Conservation (phyloP, 495 filamentous ascomycete genomes). For the Emericellopsis terricola region DNA sequence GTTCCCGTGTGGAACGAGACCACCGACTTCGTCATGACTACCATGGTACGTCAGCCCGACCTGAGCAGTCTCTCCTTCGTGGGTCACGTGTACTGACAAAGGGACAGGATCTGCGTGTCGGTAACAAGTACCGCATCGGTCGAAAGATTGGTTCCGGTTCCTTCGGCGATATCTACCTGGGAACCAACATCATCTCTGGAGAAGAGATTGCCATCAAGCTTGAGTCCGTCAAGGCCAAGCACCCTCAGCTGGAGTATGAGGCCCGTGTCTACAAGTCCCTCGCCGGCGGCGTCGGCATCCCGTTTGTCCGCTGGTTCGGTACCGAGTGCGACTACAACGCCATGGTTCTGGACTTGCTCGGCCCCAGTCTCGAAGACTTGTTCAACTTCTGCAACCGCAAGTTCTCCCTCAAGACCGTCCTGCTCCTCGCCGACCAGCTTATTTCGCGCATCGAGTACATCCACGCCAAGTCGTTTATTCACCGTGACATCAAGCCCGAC, state of each 20-base stretch:
- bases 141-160: slow-evolving; percentile 97
- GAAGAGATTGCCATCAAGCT: slow-evolving; percentile 99
- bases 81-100: too few species aligned
- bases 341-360: slow-evolving; percentile 97
- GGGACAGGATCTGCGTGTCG: slow-evolving; percentile 98
- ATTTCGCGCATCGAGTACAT: slow-evolving; percentile 99
- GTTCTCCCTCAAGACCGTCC: slow-evolving; percentile 98
- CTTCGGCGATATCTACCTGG: slow-evolving; percentile 98
- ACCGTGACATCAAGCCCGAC: slow-evolving; percentile 99
- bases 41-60: background rate
- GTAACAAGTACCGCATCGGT: slow-evolving; percentile 99
- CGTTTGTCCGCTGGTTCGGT: slow-evolving; percentile 99
- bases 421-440: slow-evolving; percentile 93
- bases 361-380: slow-evolving; percentile 95
- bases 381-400: slow-evolving; percentile 99
- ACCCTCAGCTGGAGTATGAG: slow-evolving; percentile 98
- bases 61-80: background rate
- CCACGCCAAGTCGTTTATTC: slow-evolving; percentile 99
- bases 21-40: background rate
- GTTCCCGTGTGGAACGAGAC: too few species aligned
- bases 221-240: slow-evolving; percentile 98
- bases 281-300: slow-evolving; percentile 94
- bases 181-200: slow-evolving; percentile 99
- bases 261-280: slow-evolving; percentile 99
- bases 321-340: slow-evolving; percentile 99